Evolutionary conservation across 768 basidiomycete species (phyloP).

Genomic region (Amanita pallidorosea): DNA sequence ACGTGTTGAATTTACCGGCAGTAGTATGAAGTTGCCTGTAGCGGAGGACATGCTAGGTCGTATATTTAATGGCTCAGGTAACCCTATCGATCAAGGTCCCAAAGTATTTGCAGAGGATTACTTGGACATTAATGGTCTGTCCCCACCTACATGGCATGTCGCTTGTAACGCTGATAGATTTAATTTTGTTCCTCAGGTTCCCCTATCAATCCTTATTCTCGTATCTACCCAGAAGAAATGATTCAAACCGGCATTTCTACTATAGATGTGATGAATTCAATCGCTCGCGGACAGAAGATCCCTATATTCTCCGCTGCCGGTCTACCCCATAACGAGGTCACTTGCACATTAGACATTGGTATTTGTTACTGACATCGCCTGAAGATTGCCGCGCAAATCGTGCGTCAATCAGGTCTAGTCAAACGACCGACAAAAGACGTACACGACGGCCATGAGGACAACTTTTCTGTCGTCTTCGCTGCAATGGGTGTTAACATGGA

Average conservation of each 20-base stretch:
- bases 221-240: slow-evolving; percentile 99
- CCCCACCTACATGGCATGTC: slow-evolving; percentile 2
- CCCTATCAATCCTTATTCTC: slow-evolving; percentile 95
- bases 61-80: slow-evolving; percentile 97
- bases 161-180: not conserved
- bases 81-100: slow-evolving; percentile 96
- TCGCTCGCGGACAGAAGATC: slow-evolving; percentile 99
- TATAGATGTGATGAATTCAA: slow-evolving; percentile 96
- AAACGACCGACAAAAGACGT: slow-evolving; percentile 95
- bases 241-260: slow-evolving; percentile 99
- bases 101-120: slow-evolving; percentile 99
- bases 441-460: slow-evolving; percentile 98
- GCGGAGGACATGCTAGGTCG: slow-evolving; percentile 99
- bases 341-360: not conserved
- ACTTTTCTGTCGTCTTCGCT: slow-evolving; percentile 99
- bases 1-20: slow-evolving; percentile 95
- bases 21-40: slow-evolving; percentile 97
- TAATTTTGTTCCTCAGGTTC: slow-evolving; percentile 46
- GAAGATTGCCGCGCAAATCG: slow-evolving; percentile 98
- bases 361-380: not conserved
- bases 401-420: slow-evolving; percentile 96
- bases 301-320: slow-evolving; percentile 99
- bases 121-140: slow-evolving; percentile 93
- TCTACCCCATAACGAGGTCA: slow-evolving; percentile 95
- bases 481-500: slow-evolving; percentile 99